Evolutionary conservation across 1,284 basidiomycete species (phyloP), one percentile per base, ranked within the genome.

Genomic region (Takashimella koratensis): DNA sequence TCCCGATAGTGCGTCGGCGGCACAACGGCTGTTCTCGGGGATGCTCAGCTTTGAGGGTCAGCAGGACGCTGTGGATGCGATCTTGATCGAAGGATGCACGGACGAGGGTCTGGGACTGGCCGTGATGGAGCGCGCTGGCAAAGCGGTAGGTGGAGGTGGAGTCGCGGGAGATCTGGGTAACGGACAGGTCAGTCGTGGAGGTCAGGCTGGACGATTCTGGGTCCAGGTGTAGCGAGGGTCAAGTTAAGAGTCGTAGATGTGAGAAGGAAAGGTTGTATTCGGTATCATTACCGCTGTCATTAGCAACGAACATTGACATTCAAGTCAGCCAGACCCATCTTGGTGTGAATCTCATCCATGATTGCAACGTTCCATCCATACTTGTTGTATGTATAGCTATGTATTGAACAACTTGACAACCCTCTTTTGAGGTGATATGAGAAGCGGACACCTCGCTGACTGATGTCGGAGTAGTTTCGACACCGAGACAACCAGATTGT

Each of bases 91-190:
- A 75, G 91, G 87, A 54, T 81, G 97, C 19, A 75, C 79, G 30
- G 91, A 97, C 71, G 82, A 82, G 20, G 83, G 85, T 24, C 86
- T 97, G 62, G 96, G 95, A 0, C 75, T 98, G 45, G 96, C 96
- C 1, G 84, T 98, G 23, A 98, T 98, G 94, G 98, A 98, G 71
- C 81, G 95, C n/a, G 83, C 94, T n/a, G 83, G 83, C 57, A 98
- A 98, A 74, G 95, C 96, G 1, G 92, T 93, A 2, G 84, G 86
- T 3, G 83, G 76, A 0, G 74, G 74, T 2, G 75, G 75, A 3
- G 49, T 56, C 3, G 42, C 47, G 3, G 71, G 68, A 3, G 60
- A 60, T 22, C 56, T 73, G 39, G 63, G 46, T 8, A 56, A 62
- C 24, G 70, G 57, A 21, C 57, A 67, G 51, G 56, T 49, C 8